A percentile compares a stretch with the other conserved stretches of the same genome.
These are phyloP conservation scores for Vigna mungo DNA, from an alignment of 306 rosid genomes.

Conservation along the genomic window DNA sequence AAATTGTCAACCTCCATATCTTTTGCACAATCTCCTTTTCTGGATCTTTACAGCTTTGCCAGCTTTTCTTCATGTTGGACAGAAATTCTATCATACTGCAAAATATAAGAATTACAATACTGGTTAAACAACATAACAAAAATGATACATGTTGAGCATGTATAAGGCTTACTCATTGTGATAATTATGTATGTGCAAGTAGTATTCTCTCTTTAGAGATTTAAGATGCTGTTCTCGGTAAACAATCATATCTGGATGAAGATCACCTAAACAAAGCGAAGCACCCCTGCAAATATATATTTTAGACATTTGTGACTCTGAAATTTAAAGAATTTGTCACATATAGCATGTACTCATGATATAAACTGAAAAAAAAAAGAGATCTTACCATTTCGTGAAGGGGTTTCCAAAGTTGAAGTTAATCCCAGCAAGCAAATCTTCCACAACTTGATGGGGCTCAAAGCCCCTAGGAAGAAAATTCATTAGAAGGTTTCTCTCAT, in stretches of 20 bases:
- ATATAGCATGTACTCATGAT: not conserved
- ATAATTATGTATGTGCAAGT: conserved; percentile 70
- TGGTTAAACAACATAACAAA: conserved; percentile 26
- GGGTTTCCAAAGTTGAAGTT: conserved; percentile 85
- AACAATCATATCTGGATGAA: conserved; percentile 87
- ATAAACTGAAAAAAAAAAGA: conserved; percentile 41
- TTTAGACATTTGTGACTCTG: conserved; percentile 41
- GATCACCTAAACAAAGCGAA: conserved; percentile 80
- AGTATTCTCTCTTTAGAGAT: conserved; percentile 68
- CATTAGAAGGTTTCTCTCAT: conserved; percentile 73
- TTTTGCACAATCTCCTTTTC: conserved; percentile 76
- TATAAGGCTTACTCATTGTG: conserved; percentile 72
- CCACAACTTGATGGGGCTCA: conserved; percentile 69
- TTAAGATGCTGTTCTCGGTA: conserved; percentile 58
- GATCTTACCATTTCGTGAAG: conserved; percentile 75
- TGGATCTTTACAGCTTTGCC: conserved; percentile 73
- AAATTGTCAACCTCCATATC: conserved; percentile 68
- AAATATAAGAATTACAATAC: conserved; percentile 44
- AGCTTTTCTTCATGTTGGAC: conserved; percentile 69
- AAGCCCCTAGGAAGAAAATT: conserved; percentile 74
- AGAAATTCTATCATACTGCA: conserved; percentile 84
- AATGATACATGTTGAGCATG: conserved; percentile 28
- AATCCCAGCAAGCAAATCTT: conserved; percentile 72
- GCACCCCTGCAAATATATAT: conserved; percentile 77
- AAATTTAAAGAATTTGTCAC: conserved; percentile 26